These are phyloP conservation scores for Begonia masoniana DNA, from an alignment of 306 rosid genomes.

Conservation along the genomic window DNA sequence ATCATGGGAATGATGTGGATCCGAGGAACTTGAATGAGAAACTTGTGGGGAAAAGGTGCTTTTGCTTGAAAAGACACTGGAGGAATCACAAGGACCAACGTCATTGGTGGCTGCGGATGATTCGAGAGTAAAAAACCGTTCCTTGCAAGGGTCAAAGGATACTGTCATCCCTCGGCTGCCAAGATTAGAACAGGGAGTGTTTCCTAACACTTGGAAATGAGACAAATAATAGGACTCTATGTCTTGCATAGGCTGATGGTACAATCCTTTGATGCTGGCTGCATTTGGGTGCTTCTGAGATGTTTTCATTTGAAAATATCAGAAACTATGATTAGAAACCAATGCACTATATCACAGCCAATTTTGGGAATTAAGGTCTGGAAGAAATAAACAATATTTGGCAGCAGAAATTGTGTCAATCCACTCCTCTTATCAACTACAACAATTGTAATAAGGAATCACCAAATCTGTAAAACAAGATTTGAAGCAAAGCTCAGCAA, in stretches of 20 bases:
- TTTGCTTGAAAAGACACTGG: slow-evolving; percentile 62
- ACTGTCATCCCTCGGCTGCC: slow-evolving; percentile 48
- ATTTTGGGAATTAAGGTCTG: too few species aligned
- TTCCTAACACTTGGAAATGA: slow-evolving; percentile 35
- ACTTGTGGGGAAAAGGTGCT: slow-evolving; percentile 60
- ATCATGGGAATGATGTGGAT: slow-evolving; percentile 54
- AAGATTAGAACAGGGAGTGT: slow-evolving; percentile 26
- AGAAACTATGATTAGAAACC: slow-evolving; percentile 1
- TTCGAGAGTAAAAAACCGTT: slow-evolving; percentile 57
- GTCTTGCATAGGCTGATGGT: slow-evolving; percentile 38
- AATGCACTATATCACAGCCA: too few species aligned
- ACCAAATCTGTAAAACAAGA: too few species aligned
- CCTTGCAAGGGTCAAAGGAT: slow-evolving; percentile 42
- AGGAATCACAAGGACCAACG: slow-evolving; percentile 37
- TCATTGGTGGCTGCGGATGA: slow-evolving; percentile 35
- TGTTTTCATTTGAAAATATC: slow-evolving; percentile 36
- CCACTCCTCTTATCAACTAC: too few species aligned
- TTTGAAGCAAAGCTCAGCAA: too few species aligned
- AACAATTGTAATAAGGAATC: too few species aligned
- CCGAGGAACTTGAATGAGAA: slow-evolving; percentile 57
- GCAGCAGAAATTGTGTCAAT: too few species aligned
- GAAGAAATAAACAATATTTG: too few species aligned
- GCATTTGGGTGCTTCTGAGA: slow-evolving; percentile 30
- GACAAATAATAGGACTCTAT: slow-evolving; percentile 25
- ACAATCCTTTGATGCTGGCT: slow-evolving; percentile 23